phyloP scores from a whole-genome alignment of 169 alveolate species.

The Eimeria acervulina region DNA sequence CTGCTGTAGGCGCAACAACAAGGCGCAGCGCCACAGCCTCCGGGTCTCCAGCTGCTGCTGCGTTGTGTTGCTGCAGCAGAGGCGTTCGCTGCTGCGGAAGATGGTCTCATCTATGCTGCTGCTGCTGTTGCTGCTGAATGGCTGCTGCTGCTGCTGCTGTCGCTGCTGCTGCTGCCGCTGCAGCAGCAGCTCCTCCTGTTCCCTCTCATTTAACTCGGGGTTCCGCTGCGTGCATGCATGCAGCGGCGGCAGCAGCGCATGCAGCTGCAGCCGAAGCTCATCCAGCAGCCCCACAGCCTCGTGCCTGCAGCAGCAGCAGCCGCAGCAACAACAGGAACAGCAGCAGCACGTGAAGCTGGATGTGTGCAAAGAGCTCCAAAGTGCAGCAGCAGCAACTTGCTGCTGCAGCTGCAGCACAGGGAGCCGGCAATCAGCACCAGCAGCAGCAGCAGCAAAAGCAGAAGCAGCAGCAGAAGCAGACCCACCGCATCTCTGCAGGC shows the following conservation, averaged over 20 bases:
- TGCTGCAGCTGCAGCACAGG: slow-evolving; percentile 33
- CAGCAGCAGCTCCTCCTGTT: slow-evolving; percentile 47
- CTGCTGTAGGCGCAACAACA: slow-evolving; percentile 58
- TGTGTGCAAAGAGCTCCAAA: no score
- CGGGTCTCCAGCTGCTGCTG: slow-evolving; percentile 53
- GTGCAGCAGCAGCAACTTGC: slow-evolving; percentile 27
- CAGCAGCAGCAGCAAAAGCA: slow-evolving; percentile 45
- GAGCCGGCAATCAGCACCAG: not conserved
- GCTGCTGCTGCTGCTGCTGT: slow-evolving; percentile 26
- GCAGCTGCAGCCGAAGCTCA: slow-evolving; percentile 50
- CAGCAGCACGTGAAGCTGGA: not conserved
- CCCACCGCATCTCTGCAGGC: no score
- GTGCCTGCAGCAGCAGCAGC: slow-evolving; percentile 67
- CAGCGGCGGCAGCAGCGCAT: no score
- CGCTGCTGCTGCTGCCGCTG: slow-evolving; percentile 57
- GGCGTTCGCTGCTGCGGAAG: not conserved
- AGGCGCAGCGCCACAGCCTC: slow-evolving; percentile 66
- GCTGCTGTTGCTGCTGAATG: slow-evolving; percentile 50
- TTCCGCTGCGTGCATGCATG: slow-evolving; percentile 43
- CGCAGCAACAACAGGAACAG: slow-evolving; percentile 51
- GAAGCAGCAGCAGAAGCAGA: no score
- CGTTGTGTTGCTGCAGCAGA: slow-evolving; percentile 57
- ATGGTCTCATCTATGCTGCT: slow-evolving; percentile 8
- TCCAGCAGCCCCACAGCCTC: slow-evolving; percentile 20
- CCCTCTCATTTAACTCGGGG: not conserved